Percentiles rank a stretch among this genome's conserved stretches.
These are phyloP conservation scores for Trametes coccinea DNA, from an alignment of 768 basidiomycete genomes.

Conservation along the genomic window DNA sequence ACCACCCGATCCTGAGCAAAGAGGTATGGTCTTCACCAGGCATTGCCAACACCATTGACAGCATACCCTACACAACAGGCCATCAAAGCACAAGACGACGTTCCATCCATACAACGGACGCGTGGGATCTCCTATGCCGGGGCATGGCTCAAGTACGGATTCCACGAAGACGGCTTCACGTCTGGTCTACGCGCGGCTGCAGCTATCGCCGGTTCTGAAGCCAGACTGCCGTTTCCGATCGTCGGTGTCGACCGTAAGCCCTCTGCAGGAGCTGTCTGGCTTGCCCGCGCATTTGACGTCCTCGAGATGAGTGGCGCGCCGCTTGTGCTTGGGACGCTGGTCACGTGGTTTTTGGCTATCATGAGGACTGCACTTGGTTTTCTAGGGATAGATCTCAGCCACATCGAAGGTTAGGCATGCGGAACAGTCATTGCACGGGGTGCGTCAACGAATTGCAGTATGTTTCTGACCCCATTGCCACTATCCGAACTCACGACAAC, in stretches of 20 bases:
- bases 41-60: not conserved
- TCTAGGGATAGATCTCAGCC: conserved; percentile 14
- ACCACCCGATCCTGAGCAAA: conserved; percentile 65
- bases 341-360: conserved; percentile 18
- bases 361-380: not conserved
- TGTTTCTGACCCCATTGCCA: too few species aligned
- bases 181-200: conserved; percentile 41
- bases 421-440: too few species aligned
- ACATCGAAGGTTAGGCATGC: not conserved
- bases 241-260: conserved; percentile 34
- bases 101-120: conserved; percentile 60
- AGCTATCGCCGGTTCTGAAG: conserved; percentile 2
- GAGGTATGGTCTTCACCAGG: conserved; percentile 36
- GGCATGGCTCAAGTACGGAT: conserved; percentile 76
- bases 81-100: conserved; percentile 52
- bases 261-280: conserved; percentile 24
- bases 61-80: conserved; percentile 37
- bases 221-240: not conserved
- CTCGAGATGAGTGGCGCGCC: conserved; percentile 40
- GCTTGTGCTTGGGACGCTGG: conserved; percentile 32
- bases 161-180: conserved; percentile 80
- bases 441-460: too few species aligned
- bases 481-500: too few species aligned
- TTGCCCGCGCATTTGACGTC: conserved; percentile 40
- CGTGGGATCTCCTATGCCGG: conserved; percentile 63